A percentile compares a stretch with the other conserved stretches of the same genome.
Conservation (phyloP, 352 stramenopile genomes). For the Elongisporangium anandrum region DNA sequence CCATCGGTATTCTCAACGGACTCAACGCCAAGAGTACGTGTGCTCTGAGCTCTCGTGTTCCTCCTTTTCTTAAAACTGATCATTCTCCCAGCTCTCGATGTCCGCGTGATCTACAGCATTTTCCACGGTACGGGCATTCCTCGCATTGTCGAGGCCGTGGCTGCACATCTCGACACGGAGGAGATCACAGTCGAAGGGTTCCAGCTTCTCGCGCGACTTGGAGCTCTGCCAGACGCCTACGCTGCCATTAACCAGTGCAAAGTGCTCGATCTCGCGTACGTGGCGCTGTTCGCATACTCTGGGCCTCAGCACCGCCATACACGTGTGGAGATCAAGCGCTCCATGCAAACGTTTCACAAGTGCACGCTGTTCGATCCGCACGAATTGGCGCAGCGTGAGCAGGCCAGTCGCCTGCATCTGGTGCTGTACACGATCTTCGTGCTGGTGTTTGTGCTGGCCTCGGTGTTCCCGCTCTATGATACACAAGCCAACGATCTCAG, state of each 20-base stretch:
- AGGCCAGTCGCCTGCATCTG: constrained; percentile 32
- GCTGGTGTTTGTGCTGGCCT: constrained; percentile 39
- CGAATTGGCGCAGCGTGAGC: constrained; percentile 43
- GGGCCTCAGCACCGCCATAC: constrained; percentile 60
- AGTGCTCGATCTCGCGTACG: constrained; percentile 66
- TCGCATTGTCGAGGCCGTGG: constrained; percentile 58
- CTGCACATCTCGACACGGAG: constrained; percentile 62
- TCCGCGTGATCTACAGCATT: constrained; percentile 39
- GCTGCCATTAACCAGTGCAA: constrained; percentile 53
- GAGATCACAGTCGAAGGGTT: constrained; percentile 75
- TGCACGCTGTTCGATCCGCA: constrained; percentile 56
- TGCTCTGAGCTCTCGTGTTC: background rate
- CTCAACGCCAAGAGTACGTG: constrained; percentile 48
- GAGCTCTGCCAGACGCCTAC: constrained; percentile 35
- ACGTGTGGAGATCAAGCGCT: constrained; percentile 55
- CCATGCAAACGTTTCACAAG: constrained; percentile 62
- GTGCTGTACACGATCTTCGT: constrained; percentile 41
- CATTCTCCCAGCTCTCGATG: constrained; percentile 29
- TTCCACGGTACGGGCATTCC: constrained; percentile 52
- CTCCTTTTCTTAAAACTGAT: background rate
- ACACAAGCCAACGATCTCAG: constrained; percentile 31
- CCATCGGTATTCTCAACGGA: constrained; percentile 61
- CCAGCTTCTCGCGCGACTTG: constrained; percentile 54
- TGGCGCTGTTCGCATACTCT: constrained; percentile 63
- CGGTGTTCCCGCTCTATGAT: constrained; percentile 37